These are phyloP conservation scores for Cytospora schulzeri DNA, from an alignment of 2,329 filamentous ascomycete genomes.

Conservation along the genomic window DNA sequence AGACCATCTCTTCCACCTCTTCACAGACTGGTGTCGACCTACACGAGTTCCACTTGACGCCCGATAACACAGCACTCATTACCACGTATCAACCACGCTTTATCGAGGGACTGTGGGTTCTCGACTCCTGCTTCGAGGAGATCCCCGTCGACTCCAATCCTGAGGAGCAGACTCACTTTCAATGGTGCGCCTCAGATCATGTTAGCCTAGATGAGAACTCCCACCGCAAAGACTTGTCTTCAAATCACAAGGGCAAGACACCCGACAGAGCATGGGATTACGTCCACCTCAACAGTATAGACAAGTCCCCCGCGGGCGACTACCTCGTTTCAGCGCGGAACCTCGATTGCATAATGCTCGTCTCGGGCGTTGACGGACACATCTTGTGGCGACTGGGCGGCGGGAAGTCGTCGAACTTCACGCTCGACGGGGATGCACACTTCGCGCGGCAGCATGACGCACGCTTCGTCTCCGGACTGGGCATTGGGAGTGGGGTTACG, in stretches of 20 bases:
- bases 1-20: constrained; percentile 1
- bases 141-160: not conserved
- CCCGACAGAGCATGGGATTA: constrained; percentile 48
- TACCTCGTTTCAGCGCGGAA: constrained; percentile 56
- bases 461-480: constrained; percentile 47
- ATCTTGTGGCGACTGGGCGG: constrained; percentile 46
- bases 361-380: constrained; percentile 48
- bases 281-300: constrained; percentile 59
- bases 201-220: constrained; percentile 10
- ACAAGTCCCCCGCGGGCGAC: constrained; percentile 48
- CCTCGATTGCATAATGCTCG: constrained; percentile 48
- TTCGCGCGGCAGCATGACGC: constrained; percentile 53
- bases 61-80: constrained; percentile 18
- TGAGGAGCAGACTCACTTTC: constrained; percentile 1
- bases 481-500: constrained; percentile 33
- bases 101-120: constrained; percentile 12
- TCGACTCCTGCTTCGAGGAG: constrained; percentile 20
- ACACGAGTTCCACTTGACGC: constrained; percentile 17
- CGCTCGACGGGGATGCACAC: not conserved
- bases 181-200: constrained; percentile 22
- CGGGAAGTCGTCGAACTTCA: constrained; percentile 21
- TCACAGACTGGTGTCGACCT: constrained; percentile 7
- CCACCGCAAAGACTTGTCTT: not conserved
- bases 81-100: constrained; percentile 15
- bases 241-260: constrained; percentile 6